These are phyloP conservation scores for Drosera spatulata DNA, from an alignment of 179 eudicot genomes.

Conservation along the genomic window DNA sequence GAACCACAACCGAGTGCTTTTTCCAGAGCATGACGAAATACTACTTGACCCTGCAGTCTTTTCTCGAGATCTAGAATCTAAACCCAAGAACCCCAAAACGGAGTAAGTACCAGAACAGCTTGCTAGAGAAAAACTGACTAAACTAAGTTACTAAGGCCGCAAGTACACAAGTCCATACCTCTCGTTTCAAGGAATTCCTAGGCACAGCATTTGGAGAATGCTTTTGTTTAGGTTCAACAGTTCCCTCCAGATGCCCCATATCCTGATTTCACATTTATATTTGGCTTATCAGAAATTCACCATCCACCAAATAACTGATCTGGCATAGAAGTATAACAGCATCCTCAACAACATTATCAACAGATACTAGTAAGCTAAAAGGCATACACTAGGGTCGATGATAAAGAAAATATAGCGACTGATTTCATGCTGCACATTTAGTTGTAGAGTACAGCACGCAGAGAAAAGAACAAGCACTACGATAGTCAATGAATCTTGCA, in stretches of 20 bases:
- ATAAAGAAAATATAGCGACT: background rate
- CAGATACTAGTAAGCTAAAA: background rate
- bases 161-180: constrained; percentile 37
- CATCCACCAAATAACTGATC: background rate
- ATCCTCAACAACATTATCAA: background rate
- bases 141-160: background rate
- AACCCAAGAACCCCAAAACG: constrained; percentile 5
- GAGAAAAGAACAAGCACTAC: background rate
- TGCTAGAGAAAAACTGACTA: background rate
- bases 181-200: constrained; percentile 58
- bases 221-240: constrained; percentile 31
- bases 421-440: background rate
- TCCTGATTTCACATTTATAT: constrained; percentile 38
- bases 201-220: constrained; percentile 41
- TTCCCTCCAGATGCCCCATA: constrained; percentile 28
- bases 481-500: background rate
- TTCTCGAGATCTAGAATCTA: constrained; percentile 87
- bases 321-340: background rate
- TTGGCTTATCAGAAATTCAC: background rate
- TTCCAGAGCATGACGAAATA: constrained; percentile 67
- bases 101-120: background rate
- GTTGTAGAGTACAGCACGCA: background rate
- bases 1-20: constrained; percentile 69
- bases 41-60: constrained; percentile 12
- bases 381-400: background rate